Conservation (phyloP, 75 land plant species). For the Pinus albicaulis region DNA sequence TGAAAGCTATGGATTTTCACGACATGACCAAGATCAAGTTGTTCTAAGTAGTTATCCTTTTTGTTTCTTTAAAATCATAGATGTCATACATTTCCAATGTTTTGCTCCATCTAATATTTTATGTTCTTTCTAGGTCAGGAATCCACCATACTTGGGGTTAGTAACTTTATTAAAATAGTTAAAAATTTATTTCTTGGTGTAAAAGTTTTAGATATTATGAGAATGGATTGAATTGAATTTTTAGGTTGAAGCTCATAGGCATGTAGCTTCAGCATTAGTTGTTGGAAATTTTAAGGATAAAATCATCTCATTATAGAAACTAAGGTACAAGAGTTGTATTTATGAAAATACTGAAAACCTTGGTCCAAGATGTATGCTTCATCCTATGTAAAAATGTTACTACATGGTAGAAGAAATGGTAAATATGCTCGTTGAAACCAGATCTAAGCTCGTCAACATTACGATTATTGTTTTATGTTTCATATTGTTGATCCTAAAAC, state of each 20-base stretch:
- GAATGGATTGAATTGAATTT: too few relatives aligned
- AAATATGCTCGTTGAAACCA: too few relatives aligned
- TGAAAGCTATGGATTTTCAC: too few relatives aligned
- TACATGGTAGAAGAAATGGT: too few relatives aligned
- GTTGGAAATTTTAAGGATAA: slow-evolving; percentile 93
- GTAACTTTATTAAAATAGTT: not conserved
- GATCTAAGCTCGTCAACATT: not conserved
- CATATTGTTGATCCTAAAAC: slow-evolving; percentile 91
- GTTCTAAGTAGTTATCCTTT: slow-evolving; percentile 50
- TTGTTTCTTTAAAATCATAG: not conserved
- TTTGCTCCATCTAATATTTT: too few relatives aligned
- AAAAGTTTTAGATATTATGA: too few relatives aligned
- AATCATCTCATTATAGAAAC: slow-evolving; percentile 84
- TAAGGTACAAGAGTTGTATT: slow-evolving; percentile 35
- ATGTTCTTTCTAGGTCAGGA: too few relatives aligned
- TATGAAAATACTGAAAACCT: too few relatives aligned
- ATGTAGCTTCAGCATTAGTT: slow-evolving; percentile 87
- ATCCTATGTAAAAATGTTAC: not conserved
- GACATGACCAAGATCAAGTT: slow-evolving; percentile 66
- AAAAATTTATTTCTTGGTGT: not conserved
- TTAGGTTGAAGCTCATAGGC: slow-evolving; percentile 74
- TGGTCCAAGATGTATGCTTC: too few relatives aligned
- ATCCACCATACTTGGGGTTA: too few relatives aligned
- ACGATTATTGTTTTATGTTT: not conserved
- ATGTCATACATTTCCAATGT: too few relatives aligned